phyloP scores from a whole-genome alignment of 2,329 filamentous ascomycete genomes.

The Trichoderma sp. region DNA sequence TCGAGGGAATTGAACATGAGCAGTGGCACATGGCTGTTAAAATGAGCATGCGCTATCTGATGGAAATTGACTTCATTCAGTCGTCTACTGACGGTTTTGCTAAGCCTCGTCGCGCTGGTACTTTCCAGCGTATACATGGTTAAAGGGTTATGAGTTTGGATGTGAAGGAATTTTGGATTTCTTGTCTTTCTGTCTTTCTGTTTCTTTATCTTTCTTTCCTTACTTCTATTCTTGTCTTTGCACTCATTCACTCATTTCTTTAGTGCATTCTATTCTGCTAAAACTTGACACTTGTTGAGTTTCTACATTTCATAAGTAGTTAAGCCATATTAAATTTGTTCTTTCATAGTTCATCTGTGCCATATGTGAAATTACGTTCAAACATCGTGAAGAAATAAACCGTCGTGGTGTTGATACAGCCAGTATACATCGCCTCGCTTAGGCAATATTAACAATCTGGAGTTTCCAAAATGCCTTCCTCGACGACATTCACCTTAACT shows the following conservation, averaged over 20 bases:
- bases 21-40: conserved; percentile 1
- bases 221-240: neutral
- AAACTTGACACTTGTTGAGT: neutral
- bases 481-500: conserved; percentile 34
- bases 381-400: neutral
- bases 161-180: neutral
- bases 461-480: conserved; percentile 30
- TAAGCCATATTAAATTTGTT: neutral
- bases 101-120: conserved; percentile 9
- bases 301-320: neutral
- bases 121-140: conserved; percentile 9
- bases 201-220: neutral
- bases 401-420: neutral
- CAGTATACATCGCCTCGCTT: neutral
- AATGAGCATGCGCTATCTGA: conserved; percentile 17
- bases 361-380: neutral
- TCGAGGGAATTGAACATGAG: neutral
- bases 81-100: conserved; percentile 8
- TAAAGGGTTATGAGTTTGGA: neutral
- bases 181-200: neutral
- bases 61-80: conserved; percentile 13
- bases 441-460: neutral
- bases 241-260: neutral
- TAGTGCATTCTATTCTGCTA: neutral
- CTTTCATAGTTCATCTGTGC: neutral